phyloP scores from a whole-genome alignment of 768 basidiomycete genomes.

The Pleurotus pulmonarius region DNA sequence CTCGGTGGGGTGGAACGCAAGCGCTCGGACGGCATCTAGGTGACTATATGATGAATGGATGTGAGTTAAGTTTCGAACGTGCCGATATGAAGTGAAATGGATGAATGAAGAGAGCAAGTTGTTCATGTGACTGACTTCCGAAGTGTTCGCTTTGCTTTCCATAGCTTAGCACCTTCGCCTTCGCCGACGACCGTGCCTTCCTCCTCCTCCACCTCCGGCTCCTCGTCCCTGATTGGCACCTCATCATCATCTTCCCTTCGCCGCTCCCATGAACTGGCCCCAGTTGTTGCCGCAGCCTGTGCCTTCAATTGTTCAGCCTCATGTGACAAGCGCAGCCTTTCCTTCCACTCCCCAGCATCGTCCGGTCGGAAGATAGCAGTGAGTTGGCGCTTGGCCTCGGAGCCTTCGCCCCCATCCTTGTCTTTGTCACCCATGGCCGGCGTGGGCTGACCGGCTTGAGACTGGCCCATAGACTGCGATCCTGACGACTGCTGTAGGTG shows the following conservation, averaged over 20 bases:
- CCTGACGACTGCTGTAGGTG: constrained; percentile 29
- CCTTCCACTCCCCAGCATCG: constrained; percentile 83
- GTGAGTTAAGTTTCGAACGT: constrained; percentile 12
- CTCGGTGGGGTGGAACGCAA: constrained; percentile 87
- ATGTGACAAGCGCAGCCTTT: constrained; percentile 65
- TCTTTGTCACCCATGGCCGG: constrained; percentile 35
- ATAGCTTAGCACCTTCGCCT: constrained; percentile 67
- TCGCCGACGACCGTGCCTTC: constrained; percentile 64
- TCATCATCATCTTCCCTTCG: constrained; percentile 60
- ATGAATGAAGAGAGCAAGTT: constrained; percentile 7
- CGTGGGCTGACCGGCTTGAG: constrained; percentile 24
- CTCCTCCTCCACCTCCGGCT: constrained; percentile 62
- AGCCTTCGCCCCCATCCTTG: constrained; percentile 34
- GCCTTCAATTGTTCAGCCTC: constrained; percentile 55
- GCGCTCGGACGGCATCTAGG: constrained; percentile 85
- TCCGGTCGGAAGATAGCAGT: constrained; percentile 88
- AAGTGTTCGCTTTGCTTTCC: constrained; percentile 84
- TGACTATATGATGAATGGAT: constrained; percentile 52
- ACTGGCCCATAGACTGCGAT: constrained; percentile 27
- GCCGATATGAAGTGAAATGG: constrained; percentile 1
- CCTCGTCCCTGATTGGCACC: constrained; percentile 52
- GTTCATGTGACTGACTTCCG: constrained; percentile 66
- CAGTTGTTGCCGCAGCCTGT: constrained; percentile 31
- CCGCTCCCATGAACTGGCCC: constrained; percentile 49
- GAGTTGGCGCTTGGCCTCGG: constrained; percentile 47